These are phyloP conservation scores for Isatis tinctoria DNA, from an alignment of 345 rosid species.

Conservation along the genomic window DNA sequence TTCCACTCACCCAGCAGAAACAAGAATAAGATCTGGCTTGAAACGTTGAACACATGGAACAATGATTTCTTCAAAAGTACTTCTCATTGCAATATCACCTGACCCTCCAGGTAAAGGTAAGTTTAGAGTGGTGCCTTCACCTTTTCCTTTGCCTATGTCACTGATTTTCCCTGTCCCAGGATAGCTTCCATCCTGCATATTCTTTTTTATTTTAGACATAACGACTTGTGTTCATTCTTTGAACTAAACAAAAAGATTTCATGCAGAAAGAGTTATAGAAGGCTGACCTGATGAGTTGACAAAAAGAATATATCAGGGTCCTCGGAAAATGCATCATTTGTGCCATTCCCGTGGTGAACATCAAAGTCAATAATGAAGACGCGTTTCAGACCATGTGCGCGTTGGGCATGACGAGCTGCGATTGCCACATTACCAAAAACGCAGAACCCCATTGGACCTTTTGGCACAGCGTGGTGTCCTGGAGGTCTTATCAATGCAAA, in stretches of 20 bases:
- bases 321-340: slow-evolving; percentile 77
- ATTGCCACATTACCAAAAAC: slow-evolving; percentile 90
- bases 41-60: slow-evolving; percentile 85
- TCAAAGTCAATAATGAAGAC: slow-evolving; percentile 87
- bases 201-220: background rate
- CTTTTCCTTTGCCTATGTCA: slow-evolving; percentile 72
- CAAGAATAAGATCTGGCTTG: slow-evolving; percentile 88
- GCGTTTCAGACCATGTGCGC: slow-evolving; percentile 58
- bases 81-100: slow-evolving; percentile 83
- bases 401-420: slow-evolving; percentile 93
- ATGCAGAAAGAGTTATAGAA: background rate
- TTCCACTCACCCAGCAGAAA: slow-evolving; percentile 87
- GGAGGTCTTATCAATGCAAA: slow-evolving; percentile 96
- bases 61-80: slow-evolving; percentile 76
- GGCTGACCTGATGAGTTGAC: slow-evolving; percentile 86
- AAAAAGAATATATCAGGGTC: slow-evolving; percentile 90
- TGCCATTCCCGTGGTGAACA: slow-evolving; percentile 98
- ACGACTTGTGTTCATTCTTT: background rate
- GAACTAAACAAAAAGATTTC: background rate
- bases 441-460: slow-evolving; percentile 98
- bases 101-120: slow-evolving; percentile 95
- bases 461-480: slow-evolving; percentile 89
- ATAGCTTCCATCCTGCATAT: slow-evolving; percentile 76
- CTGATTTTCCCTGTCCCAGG: slow-evolving; percentile 86
- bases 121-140: slow-evolving; percentile 87